Base-by-base conservation (phyloP, 805 yeast species). In the Millerago galiae region DNA sequence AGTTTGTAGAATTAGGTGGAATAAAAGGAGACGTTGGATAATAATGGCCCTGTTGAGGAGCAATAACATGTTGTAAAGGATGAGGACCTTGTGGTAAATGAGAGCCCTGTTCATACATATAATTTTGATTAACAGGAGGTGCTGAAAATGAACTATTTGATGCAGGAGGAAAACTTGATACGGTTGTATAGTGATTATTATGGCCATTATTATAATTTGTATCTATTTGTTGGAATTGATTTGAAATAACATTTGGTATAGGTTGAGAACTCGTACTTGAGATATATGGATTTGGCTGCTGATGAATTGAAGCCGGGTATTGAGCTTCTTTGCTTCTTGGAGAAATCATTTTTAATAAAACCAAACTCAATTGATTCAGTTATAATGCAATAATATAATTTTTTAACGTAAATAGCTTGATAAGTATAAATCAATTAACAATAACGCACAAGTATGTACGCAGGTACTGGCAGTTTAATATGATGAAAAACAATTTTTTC, bases 91-190 rank as follows among this genome's bases (percentile, higher is more conserved):
- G 48, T 42, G 34, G 46, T 16, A 24, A 46, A 24, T 40, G 45
- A 21, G 24, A 21, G 7, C 33, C 35, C n/a, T 16, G 35, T 12
- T 37, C 41, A 16, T 35, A 17, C 13, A 33, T n/a, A 10, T 18
- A 32, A 9, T 17, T 30, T 14, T 34, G 46, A 13, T 36, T 41
- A 4, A 38, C 47, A 15, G 54, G 35, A 29, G 50, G 47, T 35
- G 48, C 14, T 14, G 50, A 47, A 14, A 44, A 46, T 2, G 46
- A 44, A 11, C 26, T 34, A 9, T 34, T 32, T 28, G 25, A 16
- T 29, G 13, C 30, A 18, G 16, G 26, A 21, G 16, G 42, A 30
- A 8, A 28, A 11, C n/a, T 25, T 27, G 15, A 12, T 32, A 35
- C 10, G 5, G 36, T 38, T 13, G 50, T 45, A 28, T 39, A 40